Conservation (phyloP, 768 basidiomycete species). For the Hericium rajendrae region DNA sequence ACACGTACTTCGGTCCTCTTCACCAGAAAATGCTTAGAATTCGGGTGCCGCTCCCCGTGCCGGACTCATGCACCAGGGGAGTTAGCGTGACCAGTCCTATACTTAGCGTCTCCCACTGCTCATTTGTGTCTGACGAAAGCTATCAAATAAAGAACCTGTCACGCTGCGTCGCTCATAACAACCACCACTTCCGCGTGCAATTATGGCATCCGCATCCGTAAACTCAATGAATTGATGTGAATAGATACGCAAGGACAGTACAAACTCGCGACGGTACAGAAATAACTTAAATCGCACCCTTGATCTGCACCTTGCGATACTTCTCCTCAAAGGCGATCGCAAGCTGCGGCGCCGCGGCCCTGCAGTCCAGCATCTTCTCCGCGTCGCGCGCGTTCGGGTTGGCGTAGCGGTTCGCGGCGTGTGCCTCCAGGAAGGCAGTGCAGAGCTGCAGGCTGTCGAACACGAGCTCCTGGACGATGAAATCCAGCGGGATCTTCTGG, state of each 20-base stretch:
- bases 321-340: slow-evolving; percentile 64
- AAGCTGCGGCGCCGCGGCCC: slow-evolving; percentile 45
- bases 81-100: too few relatives aligned
- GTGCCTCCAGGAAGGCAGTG: slow-evolving; percentile 59
- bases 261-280: background rate
- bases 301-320: slow-evolving; percentile 82
- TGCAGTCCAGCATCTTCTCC: slow-evolving; percentile 68
- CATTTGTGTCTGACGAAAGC: too few relatives aligned
- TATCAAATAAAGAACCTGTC: too few relatives aligned
- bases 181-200: too few relatives aligned
- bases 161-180: too few relatives aligned
- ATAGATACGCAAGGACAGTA: background rate
- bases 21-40: too few relatives aligned
- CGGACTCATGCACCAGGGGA: too few relatives aligned
- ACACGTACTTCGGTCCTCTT: too few relatives aligned
- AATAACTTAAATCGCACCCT: slow-evolving; percentile 69
- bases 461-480: slow-evolving; percentile 73
- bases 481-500: slow-evolving; percentile 61
- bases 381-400: slow-evolving; percentile 53
- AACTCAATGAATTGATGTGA: too few relatives aligned
- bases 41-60: too few relatives aligned
- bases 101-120: too few relatives aligned
- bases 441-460: slow-evolving; percentile 63
- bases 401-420: slow-evolving; percentile 58
- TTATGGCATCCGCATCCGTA: too few relatives aligned